These are phyloP conservation scores for Imleria badia DNA, from an alignment of 768 basidiomycete species.

Conservation along the genomic window DNA sequence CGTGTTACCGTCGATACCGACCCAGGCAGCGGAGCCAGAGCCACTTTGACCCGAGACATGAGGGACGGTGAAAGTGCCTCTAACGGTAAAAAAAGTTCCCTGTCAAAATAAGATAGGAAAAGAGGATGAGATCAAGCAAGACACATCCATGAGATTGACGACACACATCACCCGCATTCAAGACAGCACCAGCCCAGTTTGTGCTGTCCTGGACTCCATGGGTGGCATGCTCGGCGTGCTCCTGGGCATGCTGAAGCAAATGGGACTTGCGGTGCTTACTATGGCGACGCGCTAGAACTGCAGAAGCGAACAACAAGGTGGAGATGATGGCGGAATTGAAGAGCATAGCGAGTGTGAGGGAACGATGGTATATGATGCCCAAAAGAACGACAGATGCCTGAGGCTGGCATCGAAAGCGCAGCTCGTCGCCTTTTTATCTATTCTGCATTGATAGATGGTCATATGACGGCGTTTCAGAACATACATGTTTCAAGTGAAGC, in stretches of 20 bases:
- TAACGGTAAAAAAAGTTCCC: too few relatives aligned
- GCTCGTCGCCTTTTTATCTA: too few relatives aligned
- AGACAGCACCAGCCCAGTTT: not conserved
- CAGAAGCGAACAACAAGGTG: not conserved
- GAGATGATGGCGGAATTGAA: not conserved
- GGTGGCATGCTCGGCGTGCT: too few relatives aligned
- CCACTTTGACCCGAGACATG: too few relatives aligned
- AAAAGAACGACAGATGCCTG: not conserved
- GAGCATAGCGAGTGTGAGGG: not conserved
- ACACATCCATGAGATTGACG: not conserved
- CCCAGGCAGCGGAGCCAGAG: not conserved
- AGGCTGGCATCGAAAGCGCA: too few relatives aligned
- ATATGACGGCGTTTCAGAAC: too few relatives aligned
- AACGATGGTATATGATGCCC: not conserved
- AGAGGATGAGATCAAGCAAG: too few relatives aligned
- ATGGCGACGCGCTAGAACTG: not conserved
- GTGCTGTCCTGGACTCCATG: not conserved
- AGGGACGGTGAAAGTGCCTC: too few relatives aligned
- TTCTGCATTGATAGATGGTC: too few relatives aligned
- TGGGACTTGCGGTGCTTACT: not conserved
- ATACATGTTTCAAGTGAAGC: too few relatives aligned
- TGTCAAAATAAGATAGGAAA: too few relatives aligned
- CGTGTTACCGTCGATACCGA: conserved; percentile 8
- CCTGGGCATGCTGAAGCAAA: too few relatives aligned
- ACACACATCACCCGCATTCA: not conserved